Base-by-base conservation (phyloP, 179 eudicot species). In the Silene coronaria region DNA sequence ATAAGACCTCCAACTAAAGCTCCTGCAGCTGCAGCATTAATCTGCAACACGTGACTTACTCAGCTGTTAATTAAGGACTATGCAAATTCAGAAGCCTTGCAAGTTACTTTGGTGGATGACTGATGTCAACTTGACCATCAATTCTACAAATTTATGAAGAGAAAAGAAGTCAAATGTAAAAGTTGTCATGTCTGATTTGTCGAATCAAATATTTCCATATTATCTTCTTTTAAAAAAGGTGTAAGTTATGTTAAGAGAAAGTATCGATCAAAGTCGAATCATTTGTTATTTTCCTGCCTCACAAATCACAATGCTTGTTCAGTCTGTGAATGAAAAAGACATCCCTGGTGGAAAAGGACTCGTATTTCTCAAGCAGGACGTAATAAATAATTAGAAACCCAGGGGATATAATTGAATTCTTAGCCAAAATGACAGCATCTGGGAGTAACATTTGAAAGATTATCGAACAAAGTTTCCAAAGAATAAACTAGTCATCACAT, bases 1-100 rank as follows among this genome's bases (percentile, higher is more conserved):
- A 88, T 53, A 73, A 90, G 89, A 36, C 90, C 93, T 32, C 98
- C 98, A 9, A 94, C 97, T 60, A 90, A 80, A 61, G 85, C 96
- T 53, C 98, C 98, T 1, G 91, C 98, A 38, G 85, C 77, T 64
- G 90, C 83, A 27, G 91, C 86, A 82, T 91, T 94, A 53, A 90
- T 77, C 98, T 93, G 81, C 72, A 82, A 19, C 38, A 57, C 48
- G 55, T 21, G n/a, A 66, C 27, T 46, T 19, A 32, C 10, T 80
- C 63, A 71, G 26, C 36, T 76, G 7, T 23, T 45, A 53, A 24
- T 60, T 12, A 59, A 63, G 46, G 70, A 46, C 17, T 24, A 46
- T 17, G 16, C 45, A 45, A 46, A n/a, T 46, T 32, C 19, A 24
- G 23, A 75, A 65, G 26, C 65, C 16, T 14, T 42, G 10, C 3